Conservation (phyloP, 192 early-diverging fungal genomes). For the Rhizophagus sp. region DNA sequence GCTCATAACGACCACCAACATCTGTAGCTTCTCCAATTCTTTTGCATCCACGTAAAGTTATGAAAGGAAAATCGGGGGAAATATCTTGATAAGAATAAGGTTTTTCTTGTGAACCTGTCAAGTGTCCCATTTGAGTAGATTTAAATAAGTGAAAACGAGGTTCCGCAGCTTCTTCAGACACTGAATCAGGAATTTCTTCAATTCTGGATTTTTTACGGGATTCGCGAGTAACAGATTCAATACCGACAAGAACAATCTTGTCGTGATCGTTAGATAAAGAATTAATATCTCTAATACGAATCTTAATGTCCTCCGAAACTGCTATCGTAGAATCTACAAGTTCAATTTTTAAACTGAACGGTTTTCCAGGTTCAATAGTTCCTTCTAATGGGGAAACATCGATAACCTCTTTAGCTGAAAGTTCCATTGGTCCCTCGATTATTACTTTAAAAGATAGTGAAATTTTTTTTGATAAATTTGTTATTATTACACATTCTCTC, state of each 20-base stretch:
- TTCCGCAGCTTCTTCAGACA: conserved; percentile 21
- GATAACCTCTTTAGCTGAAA: conserved; percentile 62
- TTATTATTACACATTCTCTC: conserved; percentile 51
- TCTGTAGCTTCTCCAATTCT: conserved; percentile 50
- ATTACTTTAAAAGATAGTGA: conserved; percentile 68
- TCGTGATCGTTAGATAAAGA: conserved; percentile 54
- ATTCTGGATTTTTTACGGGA: conserved; percentile 28
- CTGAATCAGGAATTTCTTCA: conserved; percentile 37
- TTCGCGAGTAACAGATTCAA: conserved; percentile 51
- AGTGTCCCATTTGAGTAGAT: background rate
- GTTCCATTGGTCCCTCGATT: conserved; percentile 77
- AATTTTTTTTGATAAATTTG: conserved; percentile 65
- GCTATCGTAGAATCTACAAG: conserved; percentile 63
- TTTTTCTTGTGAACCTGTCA: background rate
- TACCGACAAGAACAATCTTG: conserved; percentile 62
- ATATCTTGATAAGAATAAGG: conserved; percentile 17
- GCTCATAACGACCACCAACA: conserved; percentile 66
- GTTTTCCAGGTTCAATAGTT: conserved; percentile 57
- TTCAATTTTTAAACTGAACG: conserved; percentile 57
- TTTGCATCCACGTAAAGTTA: conserved; percentile 71
- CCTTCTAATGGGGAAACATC: conserved; percentile 62
- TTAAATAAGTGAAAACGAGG: no score
- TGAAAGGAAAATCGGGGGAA: conserved; percentile 39
- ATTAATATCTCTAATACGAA: conserved; percentile 69
- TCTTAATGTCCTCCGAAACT: conserved; percentile 76